Evolutionary conservation across 352 stramenopile genomes (phyloP).

Genomic region (Elongisporangium undulatum): DNA sequence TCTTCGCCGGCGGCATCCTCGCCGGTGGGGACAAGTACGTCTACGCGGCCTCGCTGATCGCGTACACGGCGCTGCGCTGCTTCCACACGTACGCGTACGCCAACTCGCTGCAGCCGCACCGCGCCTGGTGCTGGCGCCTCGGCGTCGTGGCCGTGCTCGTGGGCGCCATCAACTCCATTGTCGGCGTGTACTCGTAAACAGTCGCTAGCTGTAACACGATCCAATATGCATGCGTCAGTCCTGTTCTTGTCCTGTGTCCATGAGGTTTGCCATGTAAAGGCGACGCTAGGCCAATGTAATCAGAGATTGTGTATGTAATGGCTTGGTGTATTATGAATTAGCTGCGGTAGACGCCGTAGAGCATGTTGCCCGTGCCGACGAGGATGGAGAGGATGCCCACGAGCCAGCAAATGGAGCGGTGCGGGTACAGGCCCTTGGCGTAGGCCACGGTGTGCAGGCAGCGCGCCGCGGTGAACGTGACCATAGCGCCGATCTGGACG

Average conservation of each 20-base stretch:
- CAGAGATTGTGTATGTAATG: neutral
- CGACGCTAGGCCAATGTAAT: neutral
- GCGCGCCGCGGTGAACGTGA: slow-evolving; percentile 36
- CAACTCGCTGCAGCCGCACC: slow-evolving; percentile 25
- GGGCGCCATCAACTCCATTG: slow-evolving; percentile 34
- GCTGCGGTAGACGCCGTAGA: slow-evolving; percentile 22
- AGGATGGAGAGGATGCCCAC: slow-evolving; percentile 29
- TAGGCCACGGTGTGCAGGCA: slow-evolving; percentile 44
- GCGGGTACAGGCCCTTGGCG: slow-evolving; percentile 38
- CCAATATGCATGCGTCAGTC: neutral
- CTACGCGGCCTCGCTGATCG: slow-evolving; percentile 24
- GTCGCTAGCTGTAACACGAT: neutral
- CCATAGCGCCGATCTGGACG: slow-evolving; percentile 30
- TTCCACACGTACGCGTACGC: slow-evolving; percentile 35
- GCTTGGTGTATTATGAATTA: neutral
- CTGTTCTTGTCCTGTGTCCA: neutral
- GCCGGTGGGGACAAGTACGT: slow-evolving; percentile 28
- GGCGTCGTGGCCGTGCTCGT: slow-evolving; percentile 32
- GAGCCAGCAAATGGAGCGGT: slow-evolving; percentile 35
- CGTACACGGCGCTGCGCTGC: slow-evolving; percentile 30
- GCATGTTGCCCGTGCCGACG: slow-evolving; percentile 28
- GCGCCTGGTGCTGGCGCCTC: slow-evolving; percentile 25
- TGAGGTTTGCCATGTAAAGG: neutral
- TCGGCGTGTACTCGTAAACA: slow-evolving; percentile 28
- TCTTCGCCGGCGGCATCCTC: slow-evolving; percentile 44